Evolutionary conservation across 1,139 yeast species (phyloP).

Genomic region (Debaryomyces robertsiae): DNA sequence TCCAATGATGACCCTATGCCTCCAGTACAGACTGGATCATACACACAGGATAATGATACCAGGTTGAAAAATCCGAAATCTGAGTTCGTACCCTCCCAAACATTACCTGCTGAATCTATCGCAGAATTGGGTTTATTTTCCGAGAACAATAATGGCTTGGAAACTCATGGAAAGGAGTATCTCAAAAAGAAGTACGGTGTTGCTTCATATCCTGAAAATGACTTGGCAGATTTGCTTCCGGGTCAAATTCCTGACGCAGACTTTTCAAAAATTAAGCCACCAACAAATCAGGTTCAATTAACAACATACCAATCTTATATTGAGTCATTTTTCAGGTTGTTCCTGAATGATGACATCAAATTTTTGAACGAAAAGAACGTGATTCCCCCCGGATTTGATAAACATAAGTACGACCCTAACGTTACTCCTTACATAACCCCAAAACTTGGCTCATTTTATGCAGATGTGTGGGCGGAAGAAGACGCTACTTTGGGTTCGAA

Average conservation of each 20-base stretch:
- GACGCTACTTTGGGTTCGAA: conserved; percentile 54
- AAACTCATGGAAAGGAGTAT: conserved; percentile 68
- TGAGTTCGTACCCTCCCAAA: conserved; percentile 74
- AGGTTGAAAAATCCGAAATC: conserved; percentile 72
- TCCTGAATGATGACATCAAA: conserved; percentile 77
- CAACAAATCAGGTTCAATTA: conserved; percentile 90
- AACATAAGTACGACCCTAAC: conserved; percentile 59
- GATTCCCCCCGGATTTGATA: conserved; percentile 54
- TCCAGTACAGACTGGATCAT: conserved; percentile 51
- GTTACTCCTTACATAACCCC: conserved; percentile 77
- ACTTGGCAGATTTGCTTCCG: conserved; percentile 74
- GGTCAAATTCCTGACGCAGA: conserved; percentile 88
- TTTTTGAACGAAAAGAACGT: conserved; percentile 65
- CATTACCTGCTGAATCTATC: conserved; percentile 67
- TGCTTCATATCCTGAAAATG: conserved; percentile 81
- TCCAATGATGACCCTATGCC: conserved; percentile 40
- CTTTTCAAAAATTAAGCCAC: conserved; percentile 77
- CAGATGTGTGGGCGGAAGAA: conserved; percentile 85
- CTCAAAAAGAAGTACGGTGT: conserved; percentile 82
- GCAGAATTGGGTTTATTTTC: conserved; percentile 67
- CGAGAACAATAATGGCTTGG: conserved; percentile 57
- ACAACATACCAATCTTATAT: conserved; percentile 83
- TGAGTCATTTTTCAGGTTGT: conserved; percentile 81
- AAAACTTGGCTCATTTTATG: conserved; percentile 77
- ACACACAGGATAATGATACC: conserved; percentile 57